These are phyloP conservation scores for Stereum hirsutum DNA, from an alignment of 1,284 basidiomycete species.

Conservation along the genomic window DNA sequence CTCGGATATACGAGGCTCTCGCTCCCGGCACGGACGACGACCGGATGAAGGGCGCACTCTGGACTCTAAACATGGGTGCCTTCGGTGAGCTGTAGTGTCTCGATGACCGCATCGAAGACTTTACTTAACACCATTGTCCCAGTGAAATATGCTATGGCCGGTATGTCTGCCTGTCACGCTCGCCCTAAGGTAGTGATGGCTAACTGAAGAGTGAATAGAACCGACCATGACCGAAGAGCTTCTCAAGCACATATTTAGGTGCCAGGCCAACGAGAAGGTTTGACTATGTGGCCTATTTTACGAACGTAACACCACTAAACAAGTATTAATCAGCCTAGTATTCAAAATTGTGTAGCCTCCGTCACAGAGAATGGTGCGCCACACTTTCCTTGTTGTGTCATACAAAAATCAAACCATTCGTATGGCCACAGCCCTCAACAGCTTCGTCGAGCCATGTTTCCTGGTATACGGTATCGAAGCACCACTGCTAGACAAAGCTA, in stretches of 20 bases:
- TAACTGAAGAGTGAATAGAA: conserved; percentile 16
- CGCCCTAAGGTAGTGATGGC: neutral
- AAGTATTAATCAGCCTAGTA: conserved; percentile 41
- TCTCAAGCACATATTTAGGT: conserved; percentile 43
- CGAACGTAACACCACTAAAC: conserved; percentile 1
- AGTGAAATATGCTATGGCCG: conserved; percentile 51
- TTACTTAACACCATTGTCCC: conserved; percentile 1
- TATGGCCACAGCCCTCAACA: conserved; percentile 38
- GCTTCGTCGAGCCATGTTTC: conserved; percentile 51
- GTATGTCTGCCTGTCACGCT: no score
- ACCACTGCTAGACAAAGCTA: conserved; percentile 27
- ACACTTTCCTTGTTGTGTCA: neutral
- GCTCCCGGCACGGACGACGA: conserved; percentile 76
- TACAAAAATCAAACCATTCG: conserved; percentile 3
- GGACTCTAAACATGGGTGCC: conserved; percentile 64
- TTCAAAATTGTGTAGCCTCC: conserved; percentile 52
- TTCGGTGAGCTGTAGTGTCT: conserved; percentile 34
- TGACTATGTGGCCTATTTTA: neutral
- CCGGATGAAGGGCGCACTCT: conserved; percentile 87
- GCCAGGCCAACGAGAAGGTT: conserved; percentile 66
- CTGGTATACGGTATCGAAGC: conserved; percentile 44
- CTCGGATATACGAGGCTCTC: conserved; percentile 62
- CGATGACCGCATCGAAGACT: neutral
- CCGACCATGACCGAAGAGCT: conserved; percentile 41
- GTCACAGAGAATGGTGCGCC: conserved; percentile 55